phyloP scores from a whole-genome alignment of 2,329 filamentous ascomycete species.

The Sclerotinia trifoliorum region DNA sequence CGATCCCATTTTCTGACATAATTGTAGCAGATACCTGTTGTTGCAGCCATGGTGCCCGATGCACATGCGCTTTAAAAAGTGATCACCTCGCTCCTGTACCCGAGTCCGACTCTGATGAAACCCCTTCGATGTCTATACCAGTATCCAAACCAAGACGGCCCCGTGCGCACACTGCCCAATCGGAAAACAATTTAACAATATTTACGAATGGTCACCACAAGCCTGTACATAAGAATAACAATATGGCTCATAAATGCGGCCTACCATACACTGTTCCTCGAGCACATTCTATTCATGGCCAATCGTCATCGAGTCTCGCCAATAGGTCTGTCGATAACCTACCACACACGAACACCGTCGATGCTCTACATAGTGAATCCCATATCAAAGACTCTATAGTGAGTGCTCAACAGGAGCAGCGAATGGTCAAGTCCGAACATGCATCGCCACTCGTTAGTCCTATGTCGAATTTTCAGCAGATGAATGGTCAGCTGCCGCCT shows the following conservation, averaged over 20 bases:
- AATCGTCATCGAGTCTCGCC: constrained; percentile 50
- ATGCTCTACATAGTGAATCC: constrained; percentile 42
- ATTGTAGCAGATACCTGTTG: constrained; percentile 60
- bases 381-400: constrained; percentile 43
- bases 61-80: constrained; percentile 64
- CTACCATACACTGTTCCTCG: constrained; percentile 58
- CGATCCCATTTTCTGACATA: constrained; percentile 39
- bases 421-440: constrained; percentile 60
- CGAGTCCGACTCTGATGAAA: constrained; percentile 60
- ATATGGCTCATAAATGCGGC: constrained; percentile 59
- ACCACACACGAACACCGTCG: constrained; percentile 44
- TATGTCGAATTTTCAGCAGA: constrained; percentile 48
- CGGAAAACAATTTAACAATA: constrained; percentile 56
- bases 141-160: constrained; percentile 47
- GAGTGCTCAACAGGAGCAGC: constrained; percentile 44
- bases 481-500: constrained; percentile 54
- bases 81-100: constrained; percentile 63
- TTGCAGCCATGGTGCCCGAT: constrained; percentile 67
- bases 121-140: constrained; percentile 45
- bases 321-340: constrained; percentile 49
- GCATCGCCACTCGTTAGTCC: constrained; percentile 57
- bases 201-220: constrained; percentile 66
- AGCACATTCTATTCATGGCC: constrained; percentile 54
- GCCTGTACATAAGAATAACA: constrained; percentile 59
- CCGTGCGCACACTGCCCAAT: constrained; percentile 61